phyloP scores from a whole-genome alignment of 1,284 basidiomycete species.

The Gymnopus androsaceus region DNA sequence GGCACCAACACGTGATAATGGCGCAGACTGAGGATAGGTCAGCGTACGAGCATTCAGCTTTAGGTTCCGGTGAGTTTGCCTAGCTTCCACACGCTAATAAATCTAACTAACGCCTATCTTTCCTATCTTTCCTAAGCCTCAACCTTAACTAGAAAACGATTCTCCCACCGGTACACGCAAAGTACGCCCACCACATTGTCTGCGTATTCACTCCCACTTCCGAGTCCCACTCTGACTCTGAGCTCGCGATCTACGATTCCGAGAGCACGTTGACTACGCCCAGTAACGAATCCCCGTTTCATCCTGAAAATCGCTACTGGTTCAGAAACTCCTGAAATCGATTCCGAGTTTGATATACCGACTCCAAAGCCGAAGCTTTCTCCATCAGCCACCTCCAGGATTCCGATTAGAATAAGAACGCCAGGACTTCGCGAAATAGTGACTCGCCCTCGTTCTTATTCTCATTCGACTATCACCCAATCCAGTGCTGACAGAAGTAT shows the following conservation, averaged over 20 bases:
- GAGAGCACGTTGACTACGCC: background rate
- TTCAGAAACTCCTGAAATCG: background rate
- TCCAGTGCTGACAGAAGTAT: too few species aligned
- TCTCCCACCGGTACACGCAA: background rate
- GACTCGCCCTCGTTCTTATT: background rate
- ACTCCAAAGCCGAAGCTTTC: background rate
- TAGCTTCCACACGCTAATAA: too few species aligned
- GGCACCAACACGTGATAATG: too few species aligned
- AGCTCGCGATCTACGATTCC: background rate
- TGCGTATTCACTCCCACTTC: background rate
- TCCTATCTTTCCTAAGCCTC: too few species aligned
- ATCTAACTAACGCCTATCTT: too few species aligned
- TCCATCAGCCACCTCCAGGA: background rate
- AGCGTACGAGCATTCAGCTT: too few species aligned
- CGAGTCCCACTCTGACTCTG: background rate
- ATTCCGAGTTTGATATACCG: background rate
- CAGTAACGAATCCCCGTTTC: background rate
- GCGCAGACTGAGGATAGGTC: too few species aligned
- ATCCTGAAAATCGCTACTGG: background rate
- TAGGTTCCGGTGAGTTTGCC: too few species aligned
- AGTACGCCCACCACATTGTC: background rate
- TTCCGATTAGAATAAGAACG: background rate
- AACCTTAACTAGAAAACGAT: too few species aligned
- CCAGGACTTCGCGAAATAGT: background rate
- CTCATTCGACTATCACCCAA: background rate